These are phyloP conservation scores for Curvularia hawaiiensis DNA, from an alignment of 2,329 filamentous ascomycete species.

Conservation along the genomic window DNA sequence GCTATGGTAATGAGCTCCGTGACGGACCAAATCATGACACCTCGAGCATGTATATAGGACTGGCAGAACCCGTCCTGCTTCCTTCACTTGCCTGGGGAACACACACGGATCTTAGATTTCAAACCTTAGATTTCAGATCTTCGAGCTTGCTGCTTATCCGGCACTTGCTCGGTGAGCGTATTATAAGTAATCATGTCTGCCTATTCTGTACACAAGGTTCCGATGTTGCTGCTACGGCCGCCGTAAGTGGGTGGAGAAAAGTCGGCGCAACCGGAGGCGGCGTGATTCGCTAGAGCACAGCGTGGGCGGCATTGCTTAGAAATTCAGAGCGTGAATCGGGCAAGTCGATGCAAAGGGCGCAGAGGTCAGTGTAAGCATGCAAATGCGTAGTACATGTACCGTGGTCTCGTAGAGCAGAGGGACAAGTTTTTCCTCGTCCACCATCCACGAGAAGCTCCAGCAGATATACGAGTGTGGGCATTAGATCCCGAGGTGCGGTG, in stretches of 20 bases:
- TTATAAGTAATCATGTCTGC: background rate
- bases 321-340: background rate
- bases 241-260: conserved; percentile 5
- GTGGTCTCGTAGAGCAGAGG: background rate
- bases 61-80: background rate
- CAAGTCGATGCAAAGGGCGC: background rate
- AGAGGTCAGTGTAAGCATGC: background rate
- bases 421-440: background rate
- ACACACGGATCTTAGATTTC: too few species aligned
- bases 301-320: conserved; percentile 4
- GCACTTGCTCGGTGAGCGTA: background rate
- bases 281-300: conserved; percentile 4
- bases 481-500: background rate
- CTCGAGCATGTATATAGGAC: background rate
- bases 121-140: too few species aligned
- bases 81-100: background rate
- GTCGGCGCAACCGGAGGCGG: conserved; percentile 1
- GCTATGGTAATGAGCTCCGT: background rate
- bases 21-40: background rate
- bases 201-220: background rate
- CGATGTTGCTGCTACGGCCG: background rate
- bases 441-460: background rate
- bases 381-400: background rate
- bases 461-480: background rate
- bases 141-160: background rate